Percentiles rank a stretch among this genome's conserved stretches.
These are phyloP conservation scores for Phytophthora litchii DNA, from an alignment of 352 stramenopile genomes.

Conservation along the genomic window DNA sequence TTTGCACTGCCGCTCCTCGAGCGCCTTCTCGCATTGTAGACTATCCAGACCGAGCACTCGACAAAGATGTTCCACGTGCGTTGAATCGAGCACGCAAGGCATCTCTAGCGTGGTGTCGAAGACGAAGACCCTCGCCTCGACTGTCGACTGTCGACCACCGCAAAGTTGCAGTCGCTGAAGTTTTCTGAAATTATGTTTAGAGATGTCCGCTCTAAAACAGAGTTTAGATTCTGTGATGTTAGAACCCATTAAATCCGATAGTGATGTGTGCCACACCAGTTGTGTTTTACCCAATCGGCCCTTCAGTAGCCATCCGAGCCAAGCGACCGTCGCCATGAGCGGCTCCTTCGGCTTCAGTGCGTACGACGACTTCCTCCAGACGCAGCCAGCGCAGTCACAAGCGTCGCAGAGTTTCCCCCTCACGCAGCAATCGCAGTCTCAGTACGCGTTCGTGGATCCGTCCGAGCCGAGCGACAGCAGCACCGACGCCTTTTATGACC, in stretches of 20 bases:
- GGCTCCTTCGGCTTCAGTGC: conserved; percentile 50
- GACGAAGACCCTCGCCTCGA: too few relatives aligned
- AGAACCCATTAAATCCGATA: too few relatives aligned
- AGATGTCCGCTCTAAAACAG: too few relatives aligned
- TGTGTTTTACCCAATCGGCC: conserved; percentile 10
- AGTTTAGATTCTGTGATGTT: too few relatives aligned
- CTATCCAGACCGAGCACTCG: conserved; percentile 3
- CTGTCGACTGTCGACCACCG: too few relatives aligned
- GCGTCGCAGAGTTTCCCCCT: conserved; percentile 45
- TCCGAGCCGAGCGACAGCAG: conserved; percentile 36
- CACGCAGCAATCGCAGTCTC: conserved; percentile 51
- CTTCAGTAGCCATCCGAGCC: conserved; percentile 18
- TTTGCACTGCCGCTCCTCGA: conserved; percentile 9
- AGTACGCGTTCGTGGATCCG: conserved; percentile 79
- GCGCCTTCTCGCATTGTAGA: conserved; percentile 4
- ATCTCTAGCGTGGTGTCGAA: neutral
- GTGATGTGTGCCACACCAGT: neutral
- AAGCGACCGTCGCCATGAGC: conserved; percentile 32
- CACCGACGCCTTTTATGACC: conserved; percentile 64
- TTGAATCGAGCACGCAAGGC: conserved; percentile 4
- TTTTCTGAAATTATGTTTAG: too few relatives aligned
- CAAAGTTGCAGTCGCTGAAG: too few relatives aligned
- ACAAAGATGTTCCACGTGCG: conserved; percentile 5
- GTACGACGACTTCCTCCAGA: conserved; percentile 65
- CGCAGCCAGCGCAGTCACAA: conserved; percentile 56